These are phyloP conservation scores for Pulveroboletus ravenelii DNA, from an alignment of 768 basidiomycete species.

Conservation along the genomic window DNA sequence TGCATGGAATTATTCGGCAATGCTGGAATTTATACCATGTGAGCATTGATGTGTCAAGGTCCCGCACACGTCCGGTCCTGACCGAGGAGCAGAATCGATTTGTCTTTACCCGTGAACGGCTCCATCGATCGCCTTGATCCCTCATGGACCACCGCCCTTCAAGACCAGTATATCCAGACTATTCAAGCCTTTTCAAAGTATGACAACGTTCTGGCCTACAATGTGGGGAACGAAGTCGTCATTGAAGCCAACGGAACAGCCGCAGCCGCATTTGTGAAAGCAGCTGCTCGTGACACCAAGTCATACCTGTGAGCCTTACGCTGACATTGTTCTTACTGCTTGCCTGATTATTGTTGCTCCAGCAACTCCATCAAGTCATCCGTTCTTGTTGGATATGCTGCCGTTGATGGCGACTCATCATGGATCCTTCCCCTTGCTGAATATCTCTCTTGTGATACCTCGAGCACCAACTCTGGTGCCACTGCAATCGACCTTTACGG, in stretches of 20 bases:
- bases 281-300: conserved; percentile 84
- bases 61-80: conserved; percentile 7
- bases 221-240: conserved; percentile 84
- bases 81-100: conserved; percentile 60
- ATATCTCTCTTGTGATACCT: conserved; percentile 74
- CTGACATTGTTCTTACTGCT: background rate
- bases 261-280: conserved; percentile 79
- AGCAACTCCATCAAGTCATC: conserved; percentile 62
- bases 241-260: conserved; percentile 48
- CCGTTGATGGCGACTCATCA: conserved; percentile 65
- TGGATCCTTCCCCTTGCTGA: conserved; percentile 68
- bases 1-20: conserved; percentile 77
- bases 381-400: conserved; percentile 78
- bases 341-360: background rate
- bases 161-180: conserved; percentile 72
- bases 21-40: conserved; percentile 90
- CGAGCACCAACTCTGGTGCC: conserved; percentile 45
- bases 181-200: conserved; percentile 80
- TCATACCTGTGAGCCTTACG: conserved; percentile 66
- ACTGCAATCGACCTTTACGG: conserved; percentile 82
- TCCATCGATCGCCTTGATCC: conserved; percentile 73
- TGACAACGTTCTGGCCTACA: conserved; percentile 85
- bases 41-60: conserved; percentile 25
- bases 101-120: conserved; percentile 80
- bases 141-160: conserved; percentile 76